Evolutionary conservation across 2,329 filamentous ascomycete species (phyloP).

Genomic region (Colletotrichum tabaci): DNA sequence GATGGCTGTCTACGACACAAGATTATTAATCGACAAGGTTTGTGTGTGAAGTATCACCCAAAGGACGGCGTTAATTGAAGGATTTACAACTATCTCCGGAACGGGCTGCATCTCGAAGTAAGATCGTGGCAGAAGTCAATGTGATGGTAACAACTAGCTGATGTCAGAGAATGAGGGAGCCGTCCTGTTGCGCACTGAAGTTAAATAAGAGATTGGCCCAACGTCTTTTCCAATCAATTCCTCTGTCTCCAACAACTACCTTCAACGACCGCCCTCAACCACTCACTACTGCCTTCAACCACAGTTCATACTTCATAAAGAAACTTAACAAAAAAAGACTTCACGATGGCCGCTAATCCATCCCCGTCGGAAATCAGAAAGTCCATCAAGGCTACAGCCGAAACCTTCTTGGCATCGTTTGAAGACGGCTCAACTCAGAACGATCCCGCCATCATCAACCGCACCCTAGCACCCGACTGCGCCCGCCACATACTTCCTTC

Average conservation of each 20-base stretch:
- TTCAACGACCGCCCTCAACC: no score
- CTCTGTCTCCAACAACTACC: no score
- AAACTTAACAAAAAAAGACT: not conserved
- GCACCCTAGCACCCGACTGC: constrained; percentile 27
- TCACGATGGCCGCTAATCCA: constrained; percentile 16
- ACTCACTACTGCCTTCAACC: no score
- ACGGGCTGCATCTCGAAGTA: not conserved
- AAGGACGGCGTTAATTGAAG: not conserved
- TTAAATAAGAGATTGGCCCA: no score
- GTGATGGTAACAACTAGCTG: not conserved
- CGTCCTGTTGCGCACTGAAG: no score
- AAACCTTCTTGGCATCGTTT: constrained; percentile 22
- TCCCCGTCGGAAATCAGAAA: constrained; percentile 4
- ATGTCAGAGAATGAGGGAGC: no score
- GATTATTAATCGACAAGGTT: not conserved
- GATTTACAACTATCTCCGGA: not conserved
- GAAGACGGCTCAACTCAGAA: constrained; percentile 9
- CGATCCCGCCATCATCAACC: constrained; percentile 35
- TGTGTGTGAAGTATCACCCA: not conserved
- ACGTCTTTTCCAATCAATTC: not conserved
- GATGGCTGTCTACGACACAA: not conserved
- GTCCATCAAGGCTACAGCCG: constrained; percentile 16
- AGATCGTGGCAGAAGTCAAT: not conserved
- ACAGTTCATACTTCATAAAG: not conserved
- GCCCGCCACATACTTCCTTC: constrained; percentile 23